Evolutionary conservation across 2,329 filamentous ascomycete species (phyloP), one percentile per base, ranked within the genome.

Genomic region (Sclerotinia sclerotiorum): DNA sequence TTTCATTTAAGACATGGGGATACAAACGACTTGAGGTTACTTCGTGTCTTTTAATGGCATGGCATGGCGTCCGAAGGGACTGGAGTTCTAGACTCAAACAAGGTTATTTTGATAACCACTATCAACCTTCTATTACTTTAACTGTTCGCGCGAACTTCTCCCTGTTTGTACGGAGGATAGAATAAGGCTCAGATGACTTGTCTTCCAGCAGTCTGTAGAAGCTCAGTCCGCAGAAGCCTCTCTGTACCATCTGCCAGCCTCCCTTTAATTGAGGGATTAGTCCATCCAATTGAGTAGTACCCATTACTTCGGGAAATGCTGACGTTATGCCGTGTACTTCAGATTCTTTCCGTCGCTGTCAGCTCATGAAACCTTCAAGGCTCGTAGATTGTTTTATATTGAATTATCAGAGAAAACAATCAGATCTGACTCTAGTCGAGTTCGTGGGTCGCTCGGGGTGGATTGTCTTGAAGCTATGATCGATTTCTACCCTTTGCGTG

Each of bases 391-490:
- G 39, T 42, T 42, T 42, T 42, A 42, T 42, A 42, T 42, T 42
- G 13, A 42, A 17, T 42, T 42, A 42, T 42, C 39, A 42, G 39
- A 42, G 3, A 42, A 42, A 17, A 42, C 39, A 42, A 42, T 17
- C 39, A 54, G 51, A 54, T 54, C 51, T 5, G 17, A 32, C 29
- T 32, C 17, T 54, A 32, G 15, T 32, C 11, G 8, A 49, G 44
- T 49, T 61, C 27, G 44, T 32, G 42, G 27, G 27, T 61, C 29
- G 52, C 52, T 35, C 29, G 29, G 29, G 27, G 21, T 62, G 44
- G 27, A 46, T 48, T 49, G 44, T 35, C 49, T 51, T 29, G 56
- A 32, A 51, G 58, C 58, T 62, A 39, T 49, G 44, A 62, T 62
- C 58, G 49, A 24, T 39, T 27, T 11, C 58, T 35, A 46, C 13